Evolutionary conservation across 345 rosid genomes (phyloP).

Genomic region (Melaleuca alternifolia): DNA sequence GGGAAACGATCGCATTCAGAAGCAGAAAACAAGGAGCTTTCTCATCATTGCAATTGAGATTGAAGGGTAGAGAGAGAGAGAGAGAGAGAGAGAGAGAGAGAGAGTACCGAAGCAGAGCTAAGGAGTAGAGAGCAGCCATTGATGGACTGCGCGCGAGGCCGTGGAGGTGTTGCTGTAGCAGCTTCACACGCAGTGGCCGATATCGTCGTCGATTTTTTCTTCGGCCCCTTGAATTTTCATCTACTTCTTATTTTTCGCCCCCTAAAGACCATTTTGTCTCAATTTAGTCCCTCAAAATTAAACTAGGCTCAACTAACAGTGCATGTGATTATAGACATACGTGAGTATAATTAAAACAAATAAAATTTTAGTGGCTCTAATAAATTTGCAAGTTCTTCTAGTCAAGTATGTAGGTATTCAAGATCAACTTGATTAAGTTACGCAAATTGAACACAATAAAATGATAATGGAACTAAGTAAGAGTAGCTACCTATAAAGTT

Average conservation of each 20-base stretch:
- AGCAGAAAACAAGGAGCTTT: neutral
- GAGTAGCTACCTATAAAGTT: too few relatives aligned
- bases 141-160: neutral
- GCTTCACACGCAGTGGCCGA: neutral
- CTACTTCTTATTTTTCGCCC: neutral
- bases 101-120: slow-evolving; percentile 40
- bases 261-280: neutral
- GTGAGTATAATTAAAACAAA: neutral
- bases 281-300: neutral
- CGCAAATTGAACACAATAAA: neutral
- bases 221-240: neutral
- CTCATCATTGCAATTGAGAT: neutral
- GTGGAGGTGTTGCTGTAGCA: neutral
- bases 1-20: neutral
- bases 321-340: neutral
- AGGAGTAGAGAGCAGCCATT: slow-evolving; percentile 38
- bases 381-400: neutral
- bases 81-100: neutral
- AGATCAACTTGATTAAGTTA: too few relatives aligned
- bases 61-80: neutral
- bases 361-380: rapidly evolving
- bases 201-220: neutral
- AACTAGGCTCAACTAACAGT: neutral
- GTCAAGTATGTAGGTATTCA: too few relatives aligned
- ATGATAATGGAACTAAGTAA: neutral